Evolutionary conservation across 2,329 filamentous ascomycete species (phyloP).

Genomic region (Curvularia sp.): DNA sequence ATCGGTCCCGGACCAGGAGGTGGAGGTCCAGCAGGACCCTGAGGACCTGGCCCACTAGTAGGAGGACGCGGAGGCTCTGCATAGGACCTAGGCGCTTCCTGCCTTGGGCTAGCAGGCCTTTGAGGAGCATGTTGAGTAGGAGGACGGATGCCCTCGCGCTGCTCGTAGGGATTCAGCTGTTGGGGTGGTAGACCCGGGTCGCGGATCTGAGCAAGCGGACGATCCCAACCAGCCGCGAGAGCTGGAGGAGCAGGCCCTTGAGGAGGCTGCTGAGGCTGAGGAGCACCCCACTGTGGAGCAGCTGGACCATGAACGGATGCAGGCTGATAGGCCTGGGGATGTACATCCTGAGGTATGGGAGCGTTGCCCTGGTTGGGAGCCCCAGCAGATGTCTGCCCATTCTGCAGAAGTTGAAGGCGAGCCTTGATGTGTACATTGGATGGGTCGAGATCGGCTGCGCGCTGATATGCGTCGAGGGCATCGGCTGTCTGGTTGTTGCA

Average conservation of each 20-base stretch:
- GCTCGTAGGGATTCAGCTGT: conserved; percentile 82
- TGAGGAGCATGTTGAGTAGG: conserved; percentile 69
- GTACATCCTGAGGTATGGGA: conserved; percentile 93
- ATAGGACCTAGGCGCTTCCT: conserved; percentile 74
- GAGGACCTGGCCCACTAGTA: conserved; percentile 54
- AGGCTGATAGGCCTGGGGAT: conserved; percentile 91
- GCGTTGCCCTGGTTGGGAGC: conserved; percentile 74
- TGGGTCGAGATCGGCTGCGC: conserved; percentile 93
- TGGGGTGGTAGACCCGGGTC: conserved; percentile 69
- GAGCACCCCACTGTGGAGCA: conserved; percentile 87
- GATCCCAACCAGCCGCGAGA: conserved; percentile 64
- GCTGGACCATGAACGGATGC: conserved; percentile 82
- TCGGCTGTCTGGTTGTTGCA: conserved; percentile 99
- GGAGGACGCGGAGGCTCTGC: conserved; percentile 68
- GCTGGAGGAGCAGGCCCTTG: conserved; percentile 69
- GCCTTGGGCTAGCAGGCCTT: conserved; percentile 77
- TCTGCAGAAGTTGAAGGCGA: conserved; percentile 85
- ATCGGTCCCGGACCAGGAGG: conserved; percentile 52
- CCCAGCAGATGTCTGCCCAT: conserved; percentile 73
- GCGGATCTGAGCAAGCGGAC: conserved; percentile 76
- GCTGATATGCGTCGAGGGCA: conserved; percentile 92
- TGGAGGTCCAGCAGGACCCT: conserved; percentile 45
- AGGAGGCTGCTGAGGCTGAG: conserved; percentile 69
- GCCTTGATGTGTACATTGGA: conserved; percentile 96
- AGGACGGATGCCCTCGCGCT: conserved; percentile 74